phyloP scores from a whole-genome alignment of 2,329 filamentous ascomycete genomes.

The Chaetomium sp. region DNA sequence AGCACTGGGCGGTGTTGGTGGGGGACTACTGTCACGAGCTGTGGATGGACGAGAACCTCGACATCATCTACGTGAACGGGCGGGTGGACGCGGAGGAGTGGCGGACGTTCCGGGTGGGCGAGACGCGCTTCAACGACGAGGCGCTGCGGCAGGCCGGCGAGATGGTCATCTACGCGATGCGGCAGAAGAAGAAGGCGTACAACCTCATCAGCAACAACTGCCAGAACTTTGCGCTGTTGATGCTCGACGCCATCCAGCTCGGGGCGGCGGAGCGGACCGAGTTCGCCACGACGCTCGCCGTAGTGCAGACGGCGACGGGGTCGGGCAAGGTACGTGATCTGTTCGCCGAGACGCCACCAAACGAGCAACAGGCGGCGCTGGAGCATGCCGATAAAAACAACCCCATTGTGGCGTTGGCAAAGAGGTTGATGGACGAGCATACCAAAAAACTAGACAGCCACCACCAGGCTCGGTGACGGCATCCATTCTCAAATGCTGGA shows the following conservation, averaged over 20 bases:
- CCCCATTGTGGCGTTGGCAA: slow-evolving; percentile 48
- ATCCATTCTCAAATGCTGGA: too few species aligned
- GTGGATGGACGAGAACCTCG: slow-evolving; percentile 63
- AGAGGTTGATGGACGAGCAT: slow-evolving; percentile 57
- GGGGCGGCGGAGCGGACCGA: slow-evolving; percentile 47
- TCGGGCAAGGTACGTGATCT: slow-evolving; percentile 54
- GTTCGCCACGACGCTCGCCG: slow-evolving; percentile 56
- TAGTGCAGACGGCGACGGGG: slow-evolving; percentile 55
- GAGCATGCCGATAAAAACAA: slow-evolving; percentile 37
- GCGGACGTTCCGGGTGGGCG: slow-evolving; percentile 54
- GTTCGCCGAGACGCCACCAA: slow-evolving; percentile 45
- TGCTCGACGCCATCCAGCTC: slow-evolving; percentile 58
- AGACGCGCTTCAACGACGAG: slow-evolving; percentile 58
- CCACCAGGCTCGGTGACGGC: slow-evolving; percentile 11
- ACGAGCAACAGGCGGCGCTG: slow-evolving; percentile 38
- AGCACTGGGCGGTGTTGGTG: slow-evolving; percentile 62
- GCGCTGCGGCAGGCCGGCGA: slow-evolving; percentile 54
- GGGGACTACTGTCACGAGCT: slow-evolving; percentile 58
- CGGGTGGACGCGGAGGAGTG: slow-evolving; percentile 50
- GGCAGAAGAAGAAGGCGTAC: slow-evolving; percentile 52
- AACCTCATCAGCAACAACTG: slow-evolving; percentile 64
- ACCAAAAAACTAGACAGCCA: slow-evolving; percentile 54
- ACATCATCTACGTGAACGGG: slow-evolving; percentile 60
- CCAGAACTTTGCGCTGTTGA: slow-evolving; percentile 56
- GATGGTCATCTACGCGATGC: slow-evolving; percentile 55